A percentile compares a stretch with the other conserved stretches of the same genome.
Evolutionary conservation across 306 rosid species (phyloP).

Genomic region (Rubus idaeus): DNA sequence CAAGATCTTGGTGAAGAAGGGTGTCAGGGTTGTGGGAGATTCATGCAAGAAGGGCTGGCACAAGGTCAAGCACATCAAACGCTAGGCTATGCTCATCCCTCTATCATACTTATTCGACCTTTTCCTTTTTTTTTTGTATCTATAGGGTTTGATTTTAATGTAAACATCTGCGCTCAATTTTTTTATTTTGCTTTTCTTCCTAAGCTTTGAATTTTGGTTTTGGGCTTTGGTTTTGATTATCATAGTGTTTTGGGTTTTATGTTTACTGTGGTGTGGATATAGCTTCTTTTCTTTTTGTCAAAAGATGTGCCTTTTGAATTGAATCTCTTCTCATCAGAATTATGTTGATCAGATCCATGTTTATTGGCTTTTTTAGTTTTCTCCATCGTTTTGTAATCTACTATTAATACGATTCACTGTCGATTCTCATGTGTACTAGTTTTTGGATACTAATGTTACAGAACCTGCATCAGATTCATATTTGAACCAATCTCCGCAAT

Average conservation of each 20-base stretch:
- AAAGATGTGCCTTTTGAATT: not conserved
- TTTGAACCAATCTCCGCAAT: no score
- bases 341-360: no score
- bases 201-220: not conserved
- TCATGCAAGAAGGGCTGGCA: slow-evolving; percentile 82
- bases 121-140: no score
- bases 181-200: not conserved
- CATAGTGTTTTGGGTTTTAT: not conserved
- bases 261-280: no score
- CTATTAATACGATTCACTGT: no score
- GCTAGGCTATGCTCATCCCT: slow-evolving; percentile 25
- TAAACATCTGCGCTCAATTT: not conserved
- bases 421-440: no score
- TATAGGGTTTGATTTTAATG: not conserved
- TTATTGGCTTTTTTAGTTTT: no score
- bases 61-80: slow-evolving; percentile 57
- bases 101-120: not conserved
- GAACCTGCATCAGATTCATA: no score
- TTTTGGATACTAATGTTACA: no score
- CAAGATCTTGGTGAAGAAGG: slow-evolving; percentile 49
- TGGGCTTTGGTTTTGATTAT: not conserved
- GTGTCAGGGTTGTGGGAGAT: slow-evolving; percentile 61
- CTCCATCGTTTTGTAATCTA: no score
- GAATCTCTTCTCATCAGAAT: not conserved
- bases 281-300: not conserved